These are phyloP conservation scores for Alternaria metachromatica DNA, from an alignment of 2,329 filamentous ascomycete genomes.

Conservation along the genomic window DNA sequence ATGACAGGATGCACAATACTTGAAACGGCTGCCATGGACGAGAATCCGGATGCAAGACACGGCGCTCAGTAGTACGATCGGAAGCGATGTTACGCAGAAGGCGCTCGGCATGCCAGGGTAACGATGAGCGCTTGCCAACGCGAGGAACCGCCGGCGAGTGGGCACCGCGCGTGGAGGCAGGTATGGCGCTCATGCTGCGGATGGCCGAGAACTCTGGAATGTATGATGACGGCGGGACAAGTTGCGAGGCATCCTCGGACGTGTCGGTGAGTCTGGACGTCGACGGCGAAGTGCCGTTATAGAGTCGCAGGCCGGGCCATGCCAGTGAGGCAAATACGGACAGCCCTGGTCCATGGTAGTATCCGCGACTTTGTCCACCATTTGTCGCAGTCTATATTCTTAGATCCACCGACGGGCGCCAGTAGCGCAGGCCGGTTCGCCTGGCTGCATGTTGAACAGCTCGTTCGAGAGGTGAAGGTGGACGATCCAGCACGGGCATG, in stretches of 20 bases:
- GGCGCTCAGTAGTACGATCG: constrained; percentile 28
- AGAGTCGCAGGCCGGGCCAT: constrained; percentile 25
- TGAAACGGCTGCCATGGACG: constrained; percentile 27
- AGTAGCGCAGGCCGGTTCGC: constrained; percentile 14
- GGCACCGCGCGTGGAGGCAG: constrained; percentile 31
- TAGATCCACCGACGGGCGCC: constrained; percentile 27
- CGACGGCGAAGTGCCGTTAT: constrained; percentile 21
- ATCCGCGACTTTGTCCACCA: constrained; percentile 14
- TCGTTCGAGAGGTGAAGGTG: constrained; percentile 11
- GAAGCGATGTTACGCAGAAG: constrained; percentile 35
- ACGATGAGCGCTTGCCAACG: constrained; percentile 28
- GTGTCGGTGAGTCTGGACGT: constrained; percentile 40
- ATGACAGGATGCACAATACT: constrained; percentile 21
- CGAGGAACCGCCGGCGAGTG: constrained; percentile 34
- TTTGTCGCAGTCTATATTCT: constrained; percentile 22
- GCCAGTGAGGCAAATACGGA: constrained; percentile 31
- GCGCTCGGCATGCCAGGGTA: constrained; percentile 23
- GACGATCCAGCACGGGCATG: constrained; percentile 8
- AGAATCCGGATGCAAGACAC: constrained; percentile 38
- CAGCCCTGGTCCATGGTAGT: constrained; percentile 21
- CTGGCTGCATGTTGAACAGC: constrained; percentile 13
- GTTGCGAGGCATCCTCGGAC: constrained; percentile 21
- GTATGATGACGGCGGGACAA: constrained; percentile 20
- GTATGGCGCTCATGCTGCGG: constrained; percentile 16
- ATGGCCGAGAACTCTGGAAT: constrained; percentile 4